Conservation (phyloP, 768 basidiomycete species). For the Lactarius vividus region DNA sequence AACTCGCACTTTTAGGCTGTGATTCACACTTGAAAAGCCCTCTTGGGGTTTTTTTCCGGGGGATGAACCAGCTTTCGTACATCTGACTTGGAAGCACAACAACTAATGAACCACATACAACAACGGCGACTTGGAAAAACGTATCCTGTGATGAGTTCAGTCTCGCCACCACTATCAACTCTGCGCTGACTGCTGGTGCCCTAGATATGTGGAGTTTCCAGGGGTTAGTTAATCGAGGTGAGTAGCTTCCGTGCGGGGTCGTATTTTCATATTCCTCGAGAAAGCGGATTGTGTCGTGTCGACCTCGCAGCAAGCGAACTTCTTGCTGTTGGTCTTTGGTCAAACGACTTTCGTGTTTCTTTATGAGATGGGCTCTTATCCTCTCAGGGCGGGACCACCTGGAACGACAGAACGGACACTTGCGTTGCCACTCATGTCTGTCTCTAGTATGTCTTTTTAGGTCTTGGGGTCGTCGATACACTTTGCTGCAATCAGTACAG, state of each 20-base stretch:
- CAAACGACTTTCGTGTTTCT: background rate
- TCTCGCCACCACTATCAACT: background rate
- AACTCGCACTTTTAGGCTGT: too few relatives aligned
- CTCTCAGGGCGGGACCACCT: conserved; percentile 9
- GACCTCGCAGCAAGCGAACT: background rate
- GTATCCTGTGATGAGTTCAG: background rate
- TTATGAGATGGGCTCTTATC: conserved; percentile 4
- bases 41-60: too few relatives aligned
- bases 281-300: background rate
- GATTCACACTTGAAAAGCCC: too few relatives aligned
- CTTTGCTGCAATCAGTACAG: background rate
- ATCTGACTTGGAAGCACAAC: background rate
- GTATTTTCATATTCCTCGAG: background rate
- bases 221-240: background rate
- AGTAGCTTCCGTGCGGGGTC: background rate
- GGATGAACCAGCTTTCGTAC: background rate
- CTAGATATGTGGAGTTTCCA: background rate
- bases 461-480: conserved; percentile 2
- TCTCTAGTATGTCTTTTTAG: background rate
- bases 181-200: background rate
- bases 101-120: background rate
- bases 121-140: background rate
- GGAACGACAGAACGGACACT: conserved; percentile 1
- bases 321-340: background rate
- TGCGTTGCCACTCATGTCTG: background rate